phyloP scores from a whole-genome alignment of 805 yeast species.

The Cyberlindnera mississippiensis region DNA sequence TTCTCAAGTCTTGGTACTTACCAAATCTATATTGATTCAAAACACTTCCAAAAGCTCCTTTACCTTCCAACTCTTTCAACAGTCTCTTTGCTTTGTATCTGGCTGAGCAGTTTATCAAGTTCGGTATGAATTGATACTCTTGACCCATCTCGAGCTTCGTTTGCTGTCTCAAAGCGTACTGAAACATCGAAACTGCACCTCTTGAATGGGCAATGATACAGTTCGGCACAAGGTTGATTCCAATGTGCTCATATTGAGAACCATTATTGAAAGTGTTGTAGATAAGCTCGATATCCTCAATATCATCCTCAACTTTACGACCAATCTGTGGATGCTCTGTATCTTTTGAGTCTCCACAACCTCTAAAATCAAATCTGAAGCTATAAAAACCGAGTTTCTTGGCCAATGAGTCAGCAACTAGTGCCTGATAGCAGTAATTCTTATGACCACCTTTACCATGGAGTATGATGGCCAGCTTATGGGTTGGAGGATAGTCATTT shows the following conservation, averaged over 20 bases:
- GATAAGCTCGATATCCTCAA: conserved; percentile 58
- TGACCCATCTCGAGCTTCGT: conserved; percentile 30
- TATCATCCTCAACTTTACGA: conserved; percentile 58
- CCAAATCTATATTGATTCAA: conserved; percentile 50
- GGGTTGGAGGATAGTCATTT: conserved; percentile 34
- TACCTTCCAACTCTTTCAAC: conserved; percentile 14
- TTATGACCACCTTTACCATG: conserved; percentile 90
- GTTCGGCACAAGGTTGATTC: conserved; percentile 43
- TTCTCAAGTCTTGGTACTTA: conserved; percentile 35
- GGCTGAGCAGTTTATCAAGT: conserved; percentile 68
- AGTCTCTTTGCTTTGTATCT: conserved; percentile 42
- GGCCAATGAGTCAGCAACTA: conserved; percentile 58
- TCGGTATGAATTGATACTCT: conserved; percentile 49
- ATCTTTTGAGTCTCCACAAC: conserved; percentile 73
- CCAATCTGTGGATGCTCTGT: conserved; percentile 36
- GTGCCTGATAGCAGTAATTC: conserved; percentile 68
- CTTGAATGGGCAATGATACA: conserved; percentile 76
- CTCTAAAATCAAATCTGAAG: conserved; percentile 79
- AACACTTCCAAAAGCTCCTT: conserved; percentile 26
- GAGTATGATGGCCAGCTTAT: conserved; percentile 54
- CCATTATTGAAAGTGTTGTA: conserved; percentile 30
- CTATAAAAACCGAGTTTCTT: conserved; percentile 56
- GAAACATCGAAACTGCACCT: conserved; percentile 71
- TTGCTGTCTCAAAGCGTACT: conserved; percentile 57
- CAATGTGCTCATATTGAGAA: conserved; percentile 26